Evolutionary conservation across 495 filamentous ascomycete genomes (phyloP), one percentile per base, ranked within the genome.

Genomic region (Trichoderma erinaceum): DNA sequence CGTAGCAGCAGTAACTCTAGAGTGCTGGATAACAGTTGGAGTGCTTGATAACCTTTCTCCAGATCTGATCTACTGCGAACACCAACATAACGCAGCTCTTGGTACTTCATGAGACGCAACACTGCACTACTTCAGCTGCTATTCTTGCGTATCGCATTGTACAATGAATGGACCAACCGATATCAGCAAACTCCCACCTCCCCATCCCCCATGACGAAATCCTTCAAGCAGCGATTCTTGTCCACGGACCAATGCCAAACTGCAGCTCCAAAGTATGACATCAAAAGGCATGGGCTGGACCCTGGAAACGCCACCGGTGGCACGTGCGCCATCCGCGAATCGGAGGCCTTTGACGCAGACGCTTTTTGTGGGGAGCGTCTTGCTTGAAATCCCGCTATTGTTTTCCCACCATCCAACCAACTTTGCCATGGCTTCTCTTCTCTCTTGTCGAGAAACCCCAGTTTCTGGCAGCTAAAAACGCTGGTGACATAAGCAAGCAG

Each of bases 141-240:
- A n/a, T n/a, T n/a, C n/a, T n/a, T n/a, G n/a, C n/a, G n/a, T n/a
- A n/a, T n/a, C n/a, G n/a, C n/a, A n/a, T n/a, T n/a, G n/a, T n/a
- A n/a, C n/a, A n/a, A n/a, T n/a, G n/a, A n/a, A n/a, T n/a, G n/a
- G n/a, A n/a, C n/a, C n/a, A 29, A 29, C 29, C 29, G 1, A 29
- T 29, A 29, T 29, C 5, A 38, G 35, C 44, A 48, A 18, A 48
- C 44, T 13, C 8, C 56, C 12, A 63, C 23, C 4, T 5, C 29
- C 4, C 3, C 29, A n/a, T 41, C 7, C 32, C 61, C 58, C 23
- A n/a, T 15, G 58, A 76, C 75, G 75, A 72, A 72, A 27, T n/a
- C 1, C n/a, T 23, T 61, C 15, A 4, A 35, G n/a, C 23, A 21
- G 27, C 21, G 18, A 15, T 21, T 15, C 29, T 29, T 4, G 4